Evolutionary conservation across 768 basidiomycete genomes (phyloP).

Genomic region (Psilocybe sp.): DNA sequence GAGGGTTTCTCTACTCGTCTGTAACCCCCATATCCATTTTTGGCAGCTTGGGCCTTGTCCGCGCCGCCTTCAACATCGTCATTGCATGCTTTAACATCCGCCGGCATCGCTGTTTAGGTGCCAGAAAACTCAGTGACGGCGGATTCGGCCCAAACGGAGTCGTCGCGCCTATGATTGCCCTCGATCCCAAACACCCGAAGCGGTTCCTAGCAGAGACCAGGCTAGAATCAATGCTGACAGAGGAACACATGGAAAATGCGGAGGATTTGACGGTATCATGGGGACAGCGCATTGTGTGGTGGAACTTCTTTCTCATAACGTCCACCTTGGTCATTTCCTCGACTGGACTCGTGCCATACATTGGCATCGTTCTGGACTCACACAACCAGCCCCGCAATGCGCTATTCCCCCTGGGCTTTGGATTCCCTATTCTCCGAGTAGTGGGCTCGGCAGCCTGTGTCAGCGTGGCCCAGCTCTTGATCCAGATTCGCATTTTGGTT

Average conservation of each 20-base stretch:
- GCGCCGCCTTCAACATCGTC: conserved; percentile 9
- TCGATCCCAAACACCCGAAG: conserved; percentile 5
- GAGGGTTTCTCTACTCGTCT: conserved; percentile 8
- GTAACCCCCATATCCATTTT: too few relatives aligned
- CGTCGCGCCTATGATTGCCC: conserved; percentile 7
- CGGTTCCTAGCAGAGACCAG: conserved; percentile 10
- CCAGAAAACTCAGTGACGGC: conserved; percentile 4
- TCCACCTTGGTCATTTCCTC: conserved; percentile 1
- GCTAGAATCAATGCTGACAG: conserved; percentile 7
- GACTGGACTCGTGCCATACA: conserved; percentile 5
- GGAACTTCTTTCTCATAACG: conserved; percentile 6
- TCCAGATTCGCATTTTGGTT: conserved; percentile 8
- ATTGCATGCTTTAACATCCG: conserved; percentile 7
- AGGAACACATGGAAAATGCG: conserved; percentile 10
- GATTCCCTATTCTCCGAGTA: conserved; percentile 8
- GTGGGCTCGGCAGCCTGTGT: conserved; percentile 6
- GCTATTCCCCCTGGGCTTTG: conserved; percentile 2
- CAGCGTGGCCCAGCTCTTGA: background rate
- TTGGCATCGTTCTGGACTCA: conserved; percentile 2
- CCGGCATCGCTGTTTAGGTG: conserved; percentile 4
- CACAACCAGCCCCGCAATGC: background rate
- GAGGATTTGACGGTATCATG: conserved; percentile 7
- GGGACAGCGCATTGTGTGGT: conserved; percentile 2
- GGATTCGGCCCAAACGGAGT: conserved; percentile 5
- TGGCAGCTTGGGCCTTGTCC: conserved; percentile 11